A percentile compares a stretch with the other conserved stretches of the same genome.
Evolutionary conservation across 2,329 filamentous ascomycete genomes (phyloP).

Genomic region (Penicillium freii): DNA sequence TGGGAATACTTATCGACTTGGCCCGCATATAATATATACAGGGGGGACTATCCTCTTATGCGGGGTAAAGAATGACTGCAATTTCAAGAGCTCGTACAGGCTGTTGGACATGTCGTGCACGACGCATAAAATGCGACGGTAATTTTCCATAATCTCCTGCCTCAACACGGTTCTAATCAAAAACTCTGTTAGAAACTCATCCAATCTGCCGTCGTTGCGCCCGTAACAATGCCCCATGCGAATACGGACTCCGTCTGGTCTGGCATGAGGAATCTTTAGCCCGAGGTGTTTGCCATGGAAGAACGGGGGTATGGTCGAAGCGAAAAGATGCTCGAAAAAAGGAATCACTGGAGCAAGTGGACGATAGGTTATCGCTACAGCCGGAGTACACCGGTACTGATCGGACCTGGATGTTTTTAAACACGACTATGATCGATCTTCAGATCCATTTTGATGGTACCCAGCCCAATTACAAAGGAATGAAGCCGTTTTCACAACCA

Average conservation of each 20-base stretch:
- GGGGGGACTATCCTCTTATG: neutral
- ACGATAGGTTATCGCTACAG: neutral
- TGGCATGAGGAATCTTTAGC: slow-evolving; percentile 30
- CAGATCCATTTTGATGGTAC: slow-evolving; percentile 12
- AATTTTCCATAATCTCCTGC: neutral
- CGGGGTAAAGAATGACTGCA: slow-evolving; percentile 5
- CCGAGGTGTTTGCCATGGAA: slow-evolving; percentile 28
- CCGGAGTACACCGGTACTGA: neutral
- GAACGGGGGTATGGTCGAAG: slow-evolving; percentile 27
- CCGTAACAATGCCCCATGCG: slow-evolving; percentile 15
- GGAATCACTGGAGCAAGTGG: neutral
- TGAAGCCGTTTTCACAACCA: neutral
- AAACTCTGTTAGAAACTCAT: slow-evolving; percentile 12
- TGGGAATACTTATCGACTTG: neutral
- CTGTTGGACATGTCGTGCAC: slow-evolving; percentile 22
- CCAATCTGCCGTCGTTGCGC: slow-evolving; percentile 24
- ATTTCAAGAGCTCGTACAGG: slow-evolving; percentile 24
- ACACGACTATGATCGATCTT: slow-evolving; percentile 13
- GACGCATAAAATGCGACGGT: slow-evolving; percentile 28
- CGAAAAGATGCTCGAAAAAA: slow-evolving; percentile 1
- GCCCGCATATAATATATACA: neutral
- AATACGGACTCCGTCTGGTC: slow-evolving; percentile 22
- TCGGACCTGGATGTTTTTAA: slow-evolving; percentile 13
- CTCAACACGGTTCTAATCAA: neutral
- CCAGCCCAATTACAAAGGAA: neutral